Evolutionary conservation across 2,329 filamentous ascomycete species (phyloP).

Genomic region (Metarhizium album): DNA sequence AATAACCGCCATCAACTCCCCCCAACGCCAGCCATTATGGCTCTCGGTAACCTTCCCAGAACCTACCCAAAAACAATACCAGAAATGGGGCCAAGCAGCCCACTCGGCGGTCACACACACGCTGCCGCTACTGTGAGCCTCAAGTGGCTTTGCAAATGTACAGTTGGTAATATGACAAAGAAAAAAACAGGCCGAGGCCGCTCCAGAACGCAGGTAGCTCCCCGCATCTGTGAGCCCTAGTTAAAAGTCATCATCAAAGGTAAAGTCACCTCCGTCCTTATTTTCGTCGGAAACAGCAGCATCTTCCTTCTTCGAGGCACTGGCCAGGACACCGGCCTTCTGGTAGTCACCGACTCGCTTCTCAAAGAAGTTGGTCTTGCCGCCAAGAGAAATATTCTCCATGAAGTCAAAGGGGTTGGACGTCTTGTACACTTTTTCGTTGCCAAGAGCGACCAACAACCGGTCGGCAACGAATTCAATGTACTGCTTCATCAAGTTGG

Average conservation of each 20-base stretch:
- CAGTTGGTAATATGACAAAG: conserved; percentile 5
- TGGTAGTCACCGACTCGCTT: conserved; percentile 99
- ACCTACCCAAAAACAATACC: not conserved
- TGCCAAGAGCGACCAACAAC: conserved; percentile 83
- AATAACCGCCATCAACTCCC: conserved; percentile 5
- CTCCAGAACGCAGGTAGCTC: conserved; percentile 15
- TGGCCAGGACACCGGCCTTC: conserved; percentile 97
- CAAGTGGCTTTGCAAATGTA: conserved; percentile 14
- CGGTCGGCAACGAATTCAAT: conserved; percentile 99
- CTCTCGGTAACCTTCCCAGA: conserved; percentile 1
- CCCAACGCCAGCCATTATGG: conserved; percentile 11
- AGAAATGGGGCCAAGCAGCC: conserved; percentile 1
- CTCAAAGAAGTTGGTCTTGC: conserved; percentile 99
- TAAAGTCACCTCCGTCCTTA: conserved; percentile 66
- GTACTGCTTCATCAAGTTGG: conserved; percentile 97
- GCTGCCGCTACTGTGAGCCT: not conserved
- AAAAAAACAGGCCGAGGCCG: conserved; percentile 6
- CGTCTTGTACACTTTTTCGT: conserved; percentile 85
- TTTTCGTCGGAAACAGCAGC: conserved; percentile 29
- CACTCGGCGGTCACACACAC: not conserved
- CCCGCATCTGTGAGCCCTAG: conserved; percentile 9
- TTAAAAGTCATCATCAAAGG: conserved; percentile 96
- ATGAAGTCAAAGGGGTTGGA: conserved; percentile 99
- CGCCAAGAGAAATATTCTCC: conserved; percentile 98
- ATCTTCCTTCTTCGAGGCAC: conserved; percentile 58